Conservation (phyloP, 1,284 basidiomycete genomes). For the Ceratobasidium sp. region DNA sequence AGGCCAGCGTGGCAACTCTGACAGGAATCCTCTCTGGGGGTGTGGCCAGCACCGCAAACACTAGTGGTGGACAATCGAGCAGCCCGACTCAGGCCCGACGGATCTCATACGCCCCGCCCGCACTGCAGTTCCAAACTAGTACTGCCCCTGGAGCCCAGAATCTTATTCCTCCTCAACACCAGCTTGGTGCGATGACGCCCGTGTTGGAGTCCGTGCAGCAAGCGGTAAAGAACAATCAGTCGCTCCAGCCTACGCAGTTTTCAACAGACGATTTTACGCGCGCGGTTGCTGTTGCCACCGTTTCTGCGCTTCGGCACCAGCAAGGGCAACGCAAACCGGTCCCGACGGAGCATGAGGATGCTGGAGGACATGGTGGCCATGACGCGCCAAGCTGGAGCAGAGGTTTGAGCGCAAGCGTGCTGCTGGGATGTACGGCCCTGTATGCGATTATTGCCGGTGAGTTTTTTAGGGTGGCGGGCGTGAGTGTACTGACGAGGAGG, state of each 20-base stretch:
- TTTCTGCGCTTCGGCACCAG: conserved; percentile 82
- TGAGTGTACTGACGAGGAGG: not conserved
- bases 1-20: conserved; percentile 58
- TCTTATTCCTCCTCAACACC: conserved; percentile 31
- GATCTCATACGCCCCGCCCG: conserved; percentile 38
- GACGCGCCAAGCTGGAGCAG: conserved; percentile 97
- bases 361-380: conserved; percentile 82
- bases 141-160: conserved; percentile 24
- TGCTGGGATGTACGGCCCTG: conserved; percentile 88
- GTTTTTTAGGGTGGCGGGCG: conserved; percentile 51
- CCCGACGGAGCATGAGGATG: conserved; percentile 56
- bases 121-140: conserved; percentile 21
- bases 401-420: conserved; percentile 83
- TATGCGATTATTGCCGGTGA: conserved; percentile 96
- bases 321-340: conserved; percentile 31
- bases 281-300: conserved; percentile 90
- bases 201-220: conserved; percentile 81
- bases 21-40: conserved; percentile 49
- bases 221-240: conserved; percentile 71
- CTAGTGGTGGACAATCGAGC: not conserved
- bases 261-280: conserved; percentile 89
- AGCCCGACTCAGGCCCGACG: conserved; percentile 22
- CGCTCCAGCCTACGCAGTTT: conserved; percentile 65
- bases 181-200: conserved; percentile 63
- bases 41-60: not conserved